A percentile compares a stretch with the other conserved stretches of the same genome.
Evolutionary conservation across 306 rosid species (phyloP).

Genomic region (barrel medic (Medicago truncatula)): DNA sequence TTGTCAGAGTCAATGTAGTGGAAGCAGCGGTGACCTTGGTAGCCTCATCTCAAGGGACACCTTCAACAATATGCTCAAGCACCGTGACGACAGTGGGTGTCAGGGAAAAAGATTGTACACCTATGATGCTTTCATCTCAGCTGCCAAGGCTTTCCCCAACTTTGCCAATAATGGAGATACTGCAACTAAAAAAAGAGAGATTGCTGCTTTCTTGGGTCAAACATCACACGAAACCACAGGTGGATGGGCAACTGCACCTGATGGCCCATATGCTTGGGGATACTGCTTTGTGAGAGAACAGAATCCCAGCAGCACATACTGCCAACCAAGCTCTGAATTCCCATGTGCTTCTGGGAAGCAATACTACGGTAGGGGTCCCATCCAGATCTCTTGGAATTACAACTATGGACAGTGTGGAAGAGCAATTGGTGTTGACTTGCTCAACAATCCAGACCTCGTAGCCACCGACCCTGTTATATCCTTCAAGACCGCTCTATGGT

Average conservation of each 20-base stretch:
- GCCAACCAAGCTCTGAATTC: slow-evolving; percentile 30
- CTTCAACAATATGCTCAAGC: slow-evolving; percentile 56
- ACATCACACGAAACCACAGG: slow-evolving; percentile 68
- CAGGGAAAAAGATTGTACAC: slow-evolving; percentile 54
- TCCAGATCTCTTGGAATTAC: slow-evolving; percentile 64
- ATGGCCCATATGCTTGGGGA: slow-evolving; percentile 79
- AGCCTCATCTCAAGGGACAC: slow-evolving; percentile 43
- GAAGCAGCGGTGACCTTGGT: slow-evolving; percentile 9
- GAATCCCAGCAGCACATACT: slow-evolving; percentile 16
- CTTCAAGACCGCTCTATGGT: slow-evolving; percentile 77
- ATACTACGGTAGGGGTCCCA: slow-evolving; percentile 69
- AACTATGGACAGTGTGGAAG: slow-evolving; percentile 67
- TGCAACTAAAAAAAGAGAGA: slow-evolving; percentile 54
- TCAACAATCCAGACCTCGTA: slow-evolving; percentile 65
- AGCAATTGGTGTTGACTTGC: slow-evolving; percentile 55
- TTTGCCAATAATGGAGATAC: slow-evolving; percentile 60
- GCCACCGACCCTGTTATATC: slow-evolving; percentile 56
- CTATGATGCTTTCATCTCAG: slow-evolving; percentile 62
- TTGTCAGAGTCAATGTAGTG: slow-evolving; percentile 63
- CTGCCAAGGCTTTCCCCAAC: slow-evolving; percentile 51
- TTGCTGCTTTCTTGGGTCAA: slow-evolving; percentile 70
- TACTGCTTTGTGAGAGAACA: slow-evolving; percentile 56
- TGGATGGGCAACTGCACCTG: slow-evolving; percentile 71
- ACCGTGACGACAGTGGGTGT: slow-evolving; percentile 51
- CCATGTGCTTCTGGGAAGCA: slow-evolving; percentile 61